Percentiles rank a stretch among this genome's conserved stretches.
phyloP scores from a whole-genome alignment of 2,329 filamentous ascomycete species.

The Tympanopsis confertula region DNA sequence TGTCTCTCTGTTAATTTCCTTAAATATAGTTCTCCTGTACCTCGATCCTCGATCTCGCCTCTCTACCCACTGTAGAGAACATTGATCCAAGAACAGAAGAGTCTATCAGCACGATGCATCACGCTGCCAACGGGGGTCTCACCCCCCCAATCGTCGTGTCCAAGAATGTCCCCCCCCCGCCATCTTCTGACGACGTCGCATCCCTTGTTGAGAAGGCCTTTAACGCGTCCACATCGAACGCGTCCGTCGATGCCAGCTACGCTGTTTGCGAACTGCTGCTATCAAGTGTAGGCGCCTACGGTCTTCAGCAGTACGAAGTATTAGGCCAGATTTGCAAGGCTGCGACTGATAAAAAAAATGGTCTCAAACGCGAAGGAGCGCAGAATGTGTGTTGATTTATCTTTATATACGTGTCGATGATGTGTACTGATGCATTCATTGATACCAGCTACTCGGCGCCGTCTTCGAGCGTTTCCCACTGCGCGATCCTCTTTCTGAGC shows the following conservation, averaged over 20 bases:
- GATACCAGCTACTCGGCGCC: constrained; percentile 70
- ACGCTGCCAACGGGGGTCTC: too few relatives aligned
- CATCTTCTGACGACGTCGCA: constrained; percentile 30
- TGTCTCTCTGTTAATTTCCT: too few relatives aligned
- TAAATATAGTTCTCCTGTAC: too few relatives aligned
- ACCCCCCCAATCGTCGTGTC: constrained; percentile 29
- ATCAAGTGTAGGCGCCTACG: constrained; percentile 52
- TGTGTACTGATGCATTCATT: too few relatives aligned
- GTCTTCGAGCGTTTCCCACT: constrained; percentile 81
- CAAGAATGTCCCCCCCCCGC: constrained; percentile 26
- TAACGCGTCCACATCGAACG: constrained; percentile 37
- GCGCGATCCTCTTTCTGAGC: constrained; percentile 67
- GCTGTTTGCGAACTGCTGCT: constrained; percentile 51
- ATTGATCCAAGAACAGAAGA: too few relatives aligned
- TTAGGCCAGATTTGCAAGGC: constrained; percentile 61
- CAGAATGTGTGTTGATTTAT: constrained; percentile 56
- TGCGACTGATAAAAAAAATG: constrained; percentile 87
- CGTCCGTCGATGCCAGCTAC: constrained; percentile 51
- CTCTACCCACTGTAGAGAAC: too few relatives aligned
- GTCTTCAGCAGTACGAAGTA: constrained; percentile 48
- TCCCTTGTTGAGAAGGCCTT: constrained; percentile 26
- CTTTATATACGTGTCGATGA: not conserved
- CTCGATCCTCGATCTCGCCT: too few relatives aligned
- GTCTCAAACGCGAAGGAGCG: constrained; percentile 71
- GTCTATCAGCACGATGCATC: too few relatives aligned